A percentile compares a stretch with the other conserved stretches of the same genome.
These are phyloP conservation scores for Flaveria bidentis DNA, from an alignment of 129 eudicot species.

Conservation along the genomic window DNA sequence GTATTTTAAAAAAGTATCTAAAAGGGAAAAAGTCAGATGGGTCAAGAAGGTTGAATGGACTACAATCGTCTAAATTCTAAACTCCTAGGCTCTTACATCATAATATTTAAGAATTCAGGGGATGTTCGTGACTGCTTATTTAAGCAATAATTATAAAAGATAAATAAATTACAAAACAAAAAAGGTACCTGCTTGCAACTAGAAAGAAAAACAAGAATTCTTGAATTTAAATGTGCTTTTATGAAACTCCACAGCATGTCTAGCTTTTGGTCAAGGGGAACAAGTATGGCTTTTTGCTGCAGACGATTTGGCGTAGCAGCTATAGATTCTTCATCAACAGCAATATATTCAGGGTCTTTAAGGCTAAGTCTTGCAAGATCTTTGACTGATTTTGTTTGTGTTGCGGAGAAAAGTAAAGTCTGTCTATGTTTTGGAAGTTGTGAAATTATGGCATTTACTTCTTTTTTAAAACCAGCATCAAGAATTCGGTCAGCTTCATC, in stretches of 20 bases:
- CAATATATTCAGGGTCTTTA: constrained; percentile 87
- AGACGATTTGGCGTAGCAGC: constrained; percentile 77
- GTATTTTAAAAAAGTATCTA: not conserved
- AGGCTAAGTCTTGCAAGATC: constrained; percentile 93
- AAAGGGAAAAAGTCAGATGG: not conserved
- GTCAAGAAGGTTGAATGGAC: not conserved
- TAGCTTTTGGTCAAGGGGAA: constrained; percentile 83
- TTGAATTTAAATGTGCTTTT: constrained; percentile 75
- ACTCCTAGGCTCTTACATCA: not conserved
- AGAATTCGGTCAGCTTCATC: constrained; percentile 99
- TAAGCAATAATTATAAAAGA: not conserved
- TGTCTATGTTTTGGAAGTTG: constrained; percentile 80
- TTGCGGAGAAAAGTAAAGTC: constrained; percentile 23
- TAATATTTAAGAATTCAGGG: not conserved
- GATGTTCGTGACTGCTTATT: not conserved
- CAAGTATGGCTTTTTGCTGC: constrained; percentile 71
- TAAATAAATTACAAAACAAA: not conserved
- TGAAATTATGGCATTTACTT: constrained; percentile 80
- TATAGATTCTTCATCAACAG: constrained; percentile 81
- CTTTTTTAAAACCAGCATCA: constrained; percentile 79
- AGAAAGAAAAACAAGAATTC: constrained; percentile 85
- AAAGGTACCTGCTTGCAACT: constrained; percentile 84
- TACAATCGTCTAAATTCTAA: not conserved
- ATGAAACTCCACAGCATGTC: constrained; percentile 94
- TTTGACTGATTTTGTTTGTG: constrained; percentile 53